phyloP scores from a whole-genome alignment of 345 rosid species.

The Citrus trifoliata region DNA sequence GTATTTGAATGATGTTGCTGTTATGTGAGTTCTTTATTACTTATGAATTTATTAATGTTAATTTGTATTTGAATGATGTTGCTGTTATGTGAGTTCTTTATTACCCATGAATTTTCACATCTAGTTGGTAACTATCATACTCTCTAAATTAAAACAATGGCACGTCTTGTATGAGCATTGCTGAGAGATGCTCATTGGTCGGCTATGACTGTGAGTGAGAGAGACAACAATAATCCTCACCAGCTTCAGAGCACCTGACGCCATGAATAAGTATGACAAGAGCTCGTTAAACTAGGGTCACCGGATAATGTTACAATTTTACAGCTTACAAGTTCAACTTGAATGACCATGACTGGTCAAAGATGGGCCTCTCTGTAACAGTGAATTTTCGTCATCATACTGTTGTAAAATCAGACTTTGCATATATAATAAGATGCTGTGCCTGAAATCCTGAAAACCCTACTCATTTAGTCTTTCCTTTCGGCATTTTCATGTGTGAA shows the following conservation, averaged over 20 bases:
- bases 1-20: background rate
- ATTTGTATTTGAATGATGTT: background rate
- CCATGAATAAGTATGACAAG: constrained; percentile 2
- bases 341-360: constrained; percentile 20
- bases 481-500: background rate
- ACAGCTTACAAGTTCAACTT: background rate
- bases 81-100: background rate
- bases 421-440: background rate
- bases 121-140: background rate
- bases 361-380: background rate
- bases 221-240: no score
- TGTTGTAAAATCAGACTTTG: background rate
- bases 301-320: background rate
- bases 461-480: background rate
- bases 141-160: background rate
- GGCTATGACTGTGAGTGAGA: background rate
- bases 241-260: constrained; percentile 2
- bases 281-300: constrained; percentile 8
- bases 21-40: background rate
- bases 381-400: background rate
- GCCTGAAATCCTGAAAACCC: background rate
- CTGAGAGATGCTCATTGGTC: constrained; percentile 2
- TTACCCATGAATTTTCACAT: background rate
- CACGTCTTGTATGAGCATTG: background rate
- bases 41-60: background rate